Evolutionary conservation across 305 asterid species (phyloP).

Genomic region (Fraxinus latifolia): DNA sequence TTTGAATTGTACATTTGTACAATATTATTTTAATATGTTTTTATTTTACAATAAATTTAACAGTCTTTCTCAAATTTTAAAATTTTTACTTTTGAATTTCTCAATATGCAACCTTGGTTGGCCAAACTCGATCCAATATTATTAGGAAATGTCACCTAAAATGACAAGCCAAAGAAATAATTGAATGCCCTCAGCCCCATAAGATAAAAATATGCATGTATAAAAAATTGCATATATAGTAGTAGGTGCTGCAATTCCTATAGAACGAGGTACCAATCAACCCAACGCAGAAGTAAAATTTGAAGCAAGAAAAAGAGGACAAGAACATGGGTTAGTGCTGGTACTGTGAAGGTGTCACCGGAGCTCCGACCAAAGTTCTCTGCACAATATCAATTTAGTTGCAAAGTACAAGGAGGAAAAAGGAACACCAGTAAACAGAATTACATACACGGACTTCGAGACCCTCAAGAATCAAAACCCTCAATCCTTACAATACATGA

Average conservation of each 20-base stretch:
- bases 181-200: too few relatives aligned
- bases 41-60: neutral
- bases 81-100: neutral
- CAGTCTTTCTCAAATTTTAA: neutral
- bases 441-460: neutral
- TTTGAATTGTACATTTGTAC: neutral
- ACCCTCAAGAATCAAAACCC: neutral
- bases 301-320: neutral
- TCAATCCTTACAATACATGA: neutral
- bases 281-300: neutral
- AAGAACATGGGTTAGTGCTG: neutral
- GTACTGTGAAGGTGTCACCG: too few relatives aligned
- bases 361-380: too few relatives aligned
- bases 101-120: neutral
- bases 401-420: neutral
- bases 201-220: neutral
- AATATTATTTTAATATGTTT: too few relatives aligned
- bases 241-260: neutral
- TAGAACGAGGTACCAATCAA: neutral
- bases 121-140: neutral
- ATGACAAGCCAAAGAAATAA: neutral
- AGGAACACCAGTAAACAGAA: neutral
- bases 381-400: neutral
- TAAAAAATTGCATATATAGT: neutral
- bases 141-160: neutral